These are phyloP conservation scores for Vaccinium darrowii DNA, from an alignment of 148 eudicot genomes.

Conservation along the genomic window DNA sequence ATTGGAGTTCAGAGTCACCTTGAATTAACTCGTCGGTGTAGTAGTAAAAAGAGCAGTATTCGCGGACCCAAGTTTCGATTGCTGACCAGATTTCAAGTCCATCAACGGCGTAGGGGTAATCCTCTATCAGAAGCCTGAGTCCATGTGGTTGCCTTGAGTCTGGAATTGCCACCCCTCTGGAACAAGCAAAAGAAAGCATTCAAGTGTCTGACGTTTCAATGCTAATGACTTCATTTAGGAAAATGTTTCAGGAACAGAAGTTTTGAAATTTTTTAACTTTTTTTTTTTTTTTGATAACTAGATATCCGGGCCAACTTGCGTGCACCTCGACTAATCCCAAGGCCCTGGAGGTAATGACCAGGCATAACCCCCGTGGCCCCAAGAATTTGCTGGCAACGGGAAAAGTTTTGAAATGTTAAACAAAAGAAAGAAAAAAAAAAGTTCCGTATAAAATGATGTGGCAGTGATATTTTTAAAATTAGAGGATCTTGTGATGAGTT, in stretches of 20 bases:
- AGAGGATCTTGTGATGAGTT: not conserved
- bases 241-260: not conserved
- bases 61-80: constrained; percentile 60
- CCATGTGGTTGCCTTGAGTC: constrained; percentile 30
- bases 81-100: constrained; percentile 88
- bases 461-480: not conserved
- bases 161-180: not conserved
- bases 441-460: not conserved
- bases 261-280: too few relatives aligned
- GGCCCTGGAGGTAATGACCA: too few relatives aligned
- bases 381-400: too few relatives aligned
- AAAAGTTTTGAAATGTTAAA: too few relatives aligned
- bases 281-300: too few relatives aligned
- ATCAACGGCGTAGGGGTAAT: constrained; percentile 80
- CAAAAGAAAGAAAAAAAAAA: not conserved
- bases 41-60: constrained; percentile 67
- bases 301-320: too few relatives aligned
- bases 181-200: not conserved
- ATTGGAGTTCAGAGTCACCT: constrained; percentile 59
- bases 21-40: constrained; percentile 37
- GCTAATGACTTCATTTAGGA: not conserved
- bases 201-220: not conserved
- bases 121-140: constrained; percentile 61
- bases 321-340: too few relatives aligned
- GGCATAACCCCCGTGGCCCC: too few relatives aligned